phyloP scores from a whole-genome alignment of 805 yeast genomes.

The Saccharomycodes ludwigii region DNA sequence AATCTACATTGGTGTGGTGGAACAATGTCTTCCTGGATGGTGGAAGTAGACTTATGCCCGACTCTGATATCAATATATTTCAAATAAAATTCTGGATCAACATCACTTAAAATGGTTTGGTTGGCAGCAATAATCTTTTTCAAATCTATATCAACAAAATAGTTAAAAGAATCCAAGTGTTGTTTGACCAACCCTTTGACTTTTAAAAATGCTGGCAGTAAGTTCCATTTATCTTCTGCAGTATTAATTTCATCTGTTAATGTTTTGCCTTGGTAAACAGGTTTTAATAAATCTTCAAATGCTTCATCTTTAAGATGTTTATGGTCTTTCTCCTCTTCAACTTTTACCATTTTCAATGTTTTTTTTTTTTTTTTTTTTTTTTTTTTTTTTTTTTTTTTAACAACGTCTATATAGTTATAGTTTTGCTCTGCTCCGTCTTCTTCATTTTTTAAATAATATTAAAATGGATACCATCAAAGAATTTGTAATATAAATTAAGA shows the following conservation, averaged over 20 bases:
- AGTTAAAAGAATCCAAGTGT: conserved; percentile 95
- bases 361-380: neutral
- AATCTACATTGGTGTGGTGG: conserved; percentile 95
- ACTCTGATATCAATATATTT: conserved; percentile 89
- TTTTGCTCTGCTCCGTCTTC: neutral
- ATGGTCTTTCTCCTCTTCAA: conserved; percentile 6
- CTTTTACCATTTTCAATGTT: neutral
- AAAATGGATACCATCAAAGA: neutral
- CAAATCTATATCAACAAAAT: conserved; percentile 86
- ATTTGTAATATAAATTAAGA: too few relatives aligned
- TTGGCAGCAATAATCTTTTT: conserved; percentile 89
- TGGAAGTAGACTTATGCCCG: conserved; percentile 59
- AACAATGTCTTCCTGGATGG: conserved; percentile 43
- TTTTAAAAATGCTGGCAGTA: conserved; percentile 87
- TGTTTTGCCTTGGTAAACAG: conserved; percentile 74
- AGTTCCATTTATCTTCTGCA: conserved; percentile 93
- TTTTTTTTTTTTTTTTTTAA: too few relatives aligned
- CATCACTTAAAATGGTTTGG: conserved; percentile 80
- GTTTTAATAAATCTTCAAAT: conserved; percentile 66
- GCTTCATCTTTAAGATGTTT: conserved; percentile 36
- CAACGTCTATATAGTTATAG: too few relatives aligned
- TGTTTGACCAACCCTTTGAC: conserved; percentile 95
- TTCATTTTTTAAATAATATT: too few relatives aligned
- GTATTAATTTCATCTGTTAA: conserved; percentile 81
- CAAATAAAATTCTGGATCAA: conserved; percentile 91